Base-by-base conservation (phyloP, 768 basidiomycete genomes). In the Amanita molliuscula region DNA sequence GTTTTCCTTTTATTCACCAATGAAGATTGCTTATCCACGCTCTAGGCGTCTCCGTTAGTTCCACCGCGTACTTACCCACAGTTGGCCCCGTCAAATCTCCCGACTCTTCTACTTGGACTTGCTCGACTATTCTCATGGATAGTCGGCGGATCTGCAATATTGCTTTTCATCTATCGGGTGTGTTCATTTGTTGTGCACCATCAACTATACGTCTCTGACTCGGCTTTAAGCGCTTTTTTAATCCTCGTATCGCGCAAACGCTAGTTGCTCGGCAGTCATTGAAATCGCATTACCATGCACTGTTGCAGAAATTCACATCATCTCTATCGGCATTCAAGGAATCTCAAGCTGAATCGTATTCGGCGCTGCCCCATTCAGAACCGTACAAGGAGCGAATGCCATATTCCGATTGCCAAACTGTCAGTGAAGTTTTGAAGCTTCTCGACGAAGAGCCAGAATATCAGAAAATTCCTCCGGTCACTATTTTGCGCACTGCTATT, bases 1-100 rank as follows among this genome's bases (percentile, higher is more conserved):
- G 75, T 62, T 31, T 31, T 31, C 8, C 16, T 10, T 21, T 11
- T 51, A 9, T 31, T 20, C 11, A 18, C 10, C 25, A 31, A 28
- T 25, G 18, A 28, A 6, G 34, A 8, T 23, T 21, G 9, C 23
- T 31, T 29, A 52, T 48, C 34, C 21, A 21, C 10, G 15, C 37
- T 40, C n/a, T 37, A 72, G 69, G 61, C 67, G 15, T 57, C 61
- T n/a, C 84, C 82, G 7, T 51, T 62, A 4, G 63, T 89, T 31
- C 86, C 86, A 16, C 84, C 86, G 0, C 75, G 84, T 55, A 79
- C 81, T 43, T 89, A 89, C 57, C 86, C 86, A 3, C 77, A 75
- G 53, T 75, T 71, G 9, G 76, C 79, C 4, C 84, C 84, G 2
- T 88, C 86, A 3, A 78, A 75, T 56, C 65, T 89, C 1, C 85